A percentile compares a stretch with the other conserved stretches of the same genome.
phyloP scores from a whole-genome alignment of 805 yeast genomes.

The Suhomyces vadensis region DNA sequence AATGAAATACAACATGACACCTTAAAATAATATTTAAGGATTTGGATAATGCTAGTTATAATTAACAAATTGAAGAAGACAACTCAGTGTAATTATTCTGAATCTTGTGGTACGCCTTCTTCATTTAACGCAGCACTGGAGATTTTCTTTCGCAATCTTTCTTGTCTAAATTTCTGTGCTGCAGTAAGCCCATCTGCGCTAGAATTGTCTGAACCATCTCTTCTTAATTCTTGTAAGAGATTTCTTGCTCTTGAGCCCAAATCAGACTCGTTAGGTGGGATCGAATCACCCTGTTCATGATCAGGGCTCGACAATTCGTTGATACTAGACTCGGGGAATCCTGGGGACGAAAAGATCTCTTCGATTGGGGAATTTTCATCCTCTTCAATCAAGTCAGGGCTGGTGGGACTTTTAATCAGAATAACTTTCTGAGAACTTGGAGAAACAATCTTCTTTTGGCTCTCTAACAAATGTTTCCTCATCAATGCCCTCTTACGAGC shows the following conservation, averaged over 20 bases:
- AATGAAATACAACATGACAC: constrained; percentile 2
- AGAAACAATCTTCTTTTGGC: constrained; percentile 19
- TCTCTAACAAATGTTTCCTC: constrained; percentile 57
- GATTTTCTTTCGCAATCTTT: constrained; percentile 33
- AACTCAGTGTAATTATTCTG: neutral
- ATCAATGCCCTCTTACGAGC: constrained; percentile 81
- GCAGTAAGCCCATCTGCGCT: constrained; percentile 32
- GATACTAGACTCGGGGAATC: neutral
- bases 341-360: constrained; percentile 5
- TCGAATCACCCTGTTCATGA: constrained; percentile 6
- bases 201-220: constrained; percentile 22
- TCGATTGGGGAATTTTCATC: constrained; percentile 18
- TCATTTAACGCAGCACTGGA: constrained; percentile 10
- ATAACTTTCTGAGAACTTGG: constrained; percentile 5
- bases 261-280: constrained; percentile 28
- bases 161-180: constrained; percentile 45
- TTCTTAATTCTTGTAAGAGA: constrained; percentile 61
- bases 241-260: constrained; percentile 63
- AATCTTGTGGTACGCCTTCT: constrained; percentile 2
- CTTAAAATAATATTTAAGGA: neutral
- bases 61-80: neutral
- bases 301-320: constrained; percentile 3
- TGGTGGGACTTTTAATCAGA: neutral
- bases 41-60: neutral
- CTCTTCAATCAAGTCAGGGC: constrained; percentile 7